Percentiles rank a stretch among this genome's conserved stretches.
Conservation (phyloP, 768 basidiomycete species). For the Bullera alba region DNA sequence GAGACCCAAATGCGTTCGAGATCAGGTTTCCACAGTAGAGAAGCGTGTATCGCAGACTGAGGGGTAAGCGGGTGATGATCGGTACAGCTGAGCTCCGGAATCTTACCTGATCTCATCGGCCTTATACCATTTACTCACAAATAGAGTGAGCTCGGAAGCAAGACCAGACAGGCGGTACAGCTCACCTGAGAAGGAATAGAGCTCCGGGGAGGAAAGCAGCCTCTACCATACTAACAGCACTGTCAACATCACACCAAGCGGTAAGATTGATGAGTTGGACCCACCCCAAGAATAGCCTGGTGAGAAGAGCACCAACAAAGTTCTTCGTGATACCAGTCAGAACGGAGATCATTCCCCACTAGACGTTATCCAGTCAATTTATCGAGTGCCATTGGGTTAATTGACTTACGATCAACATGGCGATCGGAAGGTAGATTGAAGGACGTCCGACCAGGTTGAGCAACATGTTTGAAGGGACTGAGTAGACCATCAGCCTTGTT, state of each 20-base stretch:
- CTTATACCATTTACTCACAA: slow-evolving; percentile 67
- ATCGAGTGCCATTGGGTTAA: neutral
- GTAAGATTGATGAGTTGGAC: slow-evolving; percentile 22
- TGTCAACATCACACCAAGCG: neutral
- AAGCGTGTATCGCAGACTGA: slow-evolving; percentile 54
- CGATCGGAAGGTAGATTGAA: slow-evolving; percentile 37
- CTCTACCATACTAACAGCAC: slow-evolving; percentile 9
- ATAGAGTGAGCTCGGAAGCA: too few species aligned
- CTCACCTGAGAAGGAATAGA: slow-evolving; percentile 20
- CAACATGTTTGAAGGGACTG: slow-evolving; percentile 41
- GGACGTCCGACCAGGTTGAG: slow-evolving; percentile 39
- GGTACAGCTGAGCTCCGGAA: neutral
- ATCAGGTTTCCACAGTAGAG: slow-evolving; percentile 61
- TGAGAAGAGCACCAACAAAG: slow-evolving; percentile 49
- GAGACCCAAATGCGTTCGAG: slow-evolving; percentile 71
- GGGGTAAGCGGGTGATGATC: slow-evolving; percentile 49
- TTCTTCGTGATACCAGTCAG: slow-evolving; percentile 51
- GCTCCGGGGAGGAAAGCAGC: slow-evolving; percentile 22
- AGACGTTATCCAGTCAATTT: neutral
- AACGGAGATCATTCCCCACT: slow-evolving; percentile 47
- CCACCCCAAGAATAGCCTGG: slow-evolving; percentile 65
- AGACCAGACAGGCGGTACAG: neutral
- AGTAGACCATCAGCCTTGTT: neutral
- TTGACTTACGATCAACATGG: slow-evolving; percentile 28
- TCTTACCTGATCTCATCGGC: slow-evolving; percentile 58